Evolutionary conservation across 805 yeast species (phyloP), one percentile per base, ranked within the genome.

Genomic region (Monosporozyma siamensis): DNA sequence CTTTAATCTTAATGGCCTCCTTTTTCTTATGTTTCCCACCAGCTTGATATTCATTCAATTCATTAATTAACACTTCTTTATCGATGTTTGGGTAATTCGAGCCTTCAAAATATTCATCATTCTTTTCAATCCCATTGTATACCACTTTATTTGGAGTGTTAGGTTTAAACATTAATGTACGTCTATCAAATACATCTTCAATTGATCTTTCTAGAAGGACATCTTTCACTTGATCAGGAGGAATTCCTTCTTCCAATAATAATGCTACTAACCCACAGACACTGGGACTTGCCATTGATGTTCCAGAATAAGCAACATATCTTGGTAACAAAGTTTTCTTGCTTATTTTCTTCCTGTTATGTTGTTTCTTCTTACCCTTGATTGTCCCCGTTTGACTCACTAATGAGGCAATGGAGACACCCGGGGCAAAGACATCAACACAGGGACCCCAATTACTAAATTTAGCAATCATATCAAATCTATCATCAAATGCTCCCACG

Each of bases 371-470:
- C 9, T 23, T 9, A 23, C 9, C n/a, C n/a, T n/a, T n/a, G n/a
- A n/a, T n/a, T n/a, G n/a, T 23, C 8, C 41, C 40, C 3, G 54
- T 36, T 1, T 29, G 50, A 31, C 65, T 66, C 9, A 75, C 68
- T 11, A 81, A 67, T 42, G 89, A 80, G 22, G 68, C 65, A 3
- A 87, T 80, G 12, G 67, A 65, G 0, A 79, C 80, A 0, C 97
- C 97, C 38, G 90, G 76, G 0, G 96, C 87, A 63, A 84, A 82
- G 1, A 86, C 69, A 55, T 86, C 87, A 6, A 89, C 94, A 61
- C 97, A 90, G n/a, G 70, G 67, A 0, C 97, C 97, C 88, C 89
- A 85, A 56, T 90, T 89, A n/a, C 92, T 75, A 53, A 90, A 89
- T 10, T 72, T 55, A 0, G 97, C 94, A 27, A 88, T 68, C 3